Evolutionary conservation across 306 rosid species (phyloP), one percentile per base, ranked within the genome.

Genomic region (Prunus mongolica): DNA sequence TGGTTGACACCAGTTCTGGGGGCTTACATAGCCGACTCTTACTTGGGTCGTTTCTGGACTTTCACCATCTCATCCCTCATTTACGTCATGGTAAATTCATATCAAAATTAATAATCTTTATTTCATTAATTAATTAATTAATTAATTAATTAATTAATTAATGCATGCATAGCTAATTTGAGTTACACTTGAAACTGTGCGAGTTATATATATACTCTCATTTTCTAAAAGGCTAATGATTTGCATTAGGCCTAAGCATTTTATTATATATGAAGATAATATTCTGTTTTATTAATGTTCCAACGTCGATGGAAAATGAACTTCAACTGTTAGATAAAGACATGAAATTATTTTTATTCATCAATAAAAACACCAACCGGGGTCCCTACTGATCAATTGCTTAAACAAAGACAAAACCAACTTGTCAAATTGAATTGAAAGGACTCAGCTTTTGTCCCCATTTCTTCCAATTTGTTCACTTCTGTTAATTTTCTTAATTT

Each of bases 1-100:
- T 96, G 99, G 99, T 86, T 96, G 15, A 96, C 98, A 38, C 99
- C 99, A 19, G 86, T 96, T 79, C 90, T 93, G 18, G 99, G 99
- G 2, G 99, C 99, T 55, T 96, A 84, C 84, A 84, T 96, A 0
- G 96, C 99, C 3, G 99, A 96, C 85, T 88, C 99, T 68, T 89
- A 82, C 88, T 65, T 89, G 54, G 98, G 98, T 77, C 99, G 99
- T 52, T 96, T 96, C 70, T 96, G 99, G 99, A 96, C 99, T 69
- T 96, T 96, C 88, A 90, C 99, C 10, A 58, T 89, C 9, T 91
- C 99, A 7, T 92, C 98, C 44, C 90, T 92, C 64, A 49, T 96
- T 73, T 96, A 96, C 75, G 98, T 88, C 83, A 73, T 87, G 98
- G 99, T 96, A 90, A 75, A 44, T 50, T 20, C 16, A 55, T n/a